Evolutionary conservation across 306 rosid species (phyloP).

Genomic region (Ochetophila trinervis): DNA sequence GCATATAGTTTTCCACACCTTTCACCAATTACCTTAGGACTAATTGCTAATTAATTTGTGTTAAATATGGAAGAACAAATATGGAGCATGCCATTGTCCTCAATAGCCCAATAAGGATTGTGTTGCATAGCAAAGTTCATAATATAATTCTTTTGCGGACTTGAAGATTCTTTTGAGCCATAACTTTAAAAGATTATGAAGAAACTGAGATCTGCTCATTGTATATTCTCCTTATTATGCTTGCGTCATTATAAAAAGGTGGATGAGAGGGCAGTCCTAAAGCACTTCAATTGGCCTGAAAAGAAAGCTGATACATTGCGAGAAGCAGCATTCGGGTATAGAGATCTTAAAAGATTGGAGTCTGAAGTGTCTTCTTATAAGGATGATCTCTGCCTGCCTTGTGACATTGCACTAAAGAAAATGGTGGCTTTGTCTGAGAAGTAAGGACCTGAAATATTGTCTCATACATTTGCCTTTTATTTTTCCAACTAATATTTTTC

Average conservation of each 20-base stretch:
- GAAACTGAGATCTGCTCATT: neutral
- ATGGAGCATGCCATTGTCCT: too few relatives aligned
- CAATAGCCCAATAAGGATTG: too few relatives aligned
- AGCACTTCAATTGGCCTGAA: slow-evolving; percentile 98
- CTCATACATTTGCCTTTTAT: neutral
- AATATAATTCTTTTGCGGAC: too few relatives aligned
- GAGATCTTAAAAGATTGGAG: slow-evolving; percentile 83
- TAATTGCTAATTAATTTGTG: too few relatives aligned
- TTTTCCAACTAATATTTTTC: neutral
- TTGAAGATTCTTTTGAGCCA: too few relatives aligned
- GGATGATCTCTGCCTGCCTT: slow-evolving; percentile 69
- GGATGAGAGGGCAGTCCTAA: slow-evolving; percentile 95
- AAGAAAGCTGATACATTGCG: slow-evolving; percentile 94
- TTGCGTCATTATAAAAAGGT: slow-evolving; percentile 45
- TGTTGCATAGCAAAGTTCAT: too few relatives aligned
- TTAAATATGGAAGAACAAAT: too few relatives aligned
- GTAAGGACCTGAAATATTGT: slow-evolving; percentile 35
- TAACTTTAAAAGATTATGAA: too few relatives aligned
- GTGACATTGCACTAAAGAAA: slow-evolving; percentile 84
- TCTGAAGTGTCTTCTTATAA: slow-evolving; percentile 75
- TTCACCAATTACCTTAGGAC: too few relatives aligned
- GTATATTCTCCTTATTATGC: neutral
- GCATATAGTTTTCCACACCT: too few relatives aligned
- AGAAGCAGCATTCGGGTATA: slow-evolving; percentile 89
- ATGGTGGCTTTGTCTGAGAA: slow-evolving; percentile 88